Evolutionary conservation across 2,329 filamentous ascomycete genomes (phyloP).

Genomic region (Dryadomyces quercivorus): DNA sequence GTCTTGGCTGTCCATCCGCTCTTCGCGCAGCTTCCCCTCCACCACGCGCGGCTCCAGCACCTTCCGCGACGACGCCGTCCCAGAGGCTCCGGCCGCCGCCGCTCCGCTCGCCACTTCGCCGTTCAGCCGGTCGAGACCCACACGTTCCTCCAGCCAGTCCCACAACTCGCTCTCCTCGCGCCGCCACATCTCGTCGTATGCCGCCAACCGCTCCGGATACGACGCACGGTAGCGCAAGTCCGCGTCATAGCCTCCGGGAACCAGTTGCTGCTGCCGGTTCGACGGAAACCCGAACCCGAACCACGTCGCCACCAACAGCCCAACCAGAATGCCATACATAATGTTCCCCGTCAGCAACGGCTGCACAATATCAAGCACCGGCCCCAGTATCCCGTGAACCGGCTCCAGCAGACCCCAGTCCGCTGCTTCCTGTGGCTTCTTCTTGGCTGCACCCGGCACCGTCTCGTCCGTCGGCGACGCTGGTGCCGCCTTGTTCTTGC

Average conservation of each 20-base stretch:
- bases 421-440: conserved; percentile 24
- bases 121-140: conserved; percentile 52
- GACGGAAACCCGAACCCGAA: conserved; percentile 46
- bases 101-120: background rate
- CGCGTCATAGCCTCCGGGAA: conserved; percentile 21
- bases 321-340: conserved; percentile 60
- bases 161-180: conserved; percentile 79
- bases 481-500: conserved; percentile 34
- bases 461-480: conserved; percentile 29
- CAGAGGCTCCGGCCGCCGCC: conserved; percentile 36
- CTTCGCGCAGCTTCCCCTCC: conserved; percentile 45
- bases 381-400: conserved; percentile 55
- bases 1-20: conserved; percentile 58
- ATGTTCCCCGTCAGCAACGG: conserved; percentile 67
- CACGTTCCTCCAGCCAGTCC: conserved; percentile 85
- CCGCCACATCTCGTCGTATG: conserved; percentile 89
- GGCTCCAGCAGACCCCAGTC: conserved; percentile 79
- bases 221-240: conserved; percentile 24
- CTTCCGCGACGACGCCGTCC: conserved; percentile 22
- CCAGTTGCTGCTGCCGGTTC: conserved; percentile 23
- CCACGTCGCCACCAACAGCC: conserved; percentile 64
- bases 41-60: conserved; percentile 41
- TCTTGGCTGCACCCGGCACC: conserved; percentile 15
- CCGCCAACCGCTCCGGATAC: conserved; percentile 56
- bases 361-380: conserved; percentile 54